A percentile compares a stretch with the other conserved stretches of the same genome.
These are phyloP conservation scores for Aureobasidium sp. DNA, from an alignment of 2,329 filamentous ascomycete genomes.

Conservation along the genomic window DNA sequence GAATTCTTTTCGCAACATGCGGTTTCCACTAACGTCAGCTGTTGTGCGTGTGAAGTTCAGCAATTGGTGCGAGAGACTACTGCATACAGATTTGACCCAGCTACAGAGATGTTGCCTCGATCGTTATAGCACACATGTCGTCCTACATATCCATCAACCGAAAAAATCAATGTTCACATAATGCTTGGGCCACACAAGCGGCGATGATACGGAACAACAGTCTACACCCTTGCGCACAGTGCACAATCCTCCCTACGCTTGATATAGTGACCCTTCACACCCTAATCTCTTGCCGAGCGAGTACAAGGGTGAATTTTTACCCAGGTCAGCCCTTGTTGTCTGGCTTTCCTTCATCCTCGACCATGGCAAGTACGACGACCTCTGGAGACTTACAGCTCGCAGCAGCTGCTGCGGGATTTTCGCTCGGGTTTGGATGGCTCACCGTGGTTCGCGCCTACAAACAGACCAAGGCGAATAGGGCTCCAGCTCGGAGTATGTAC, in stretches of 20 bases:
- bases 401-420: conserved; percentile 29
- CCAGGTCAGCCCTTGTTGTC: not conserved
- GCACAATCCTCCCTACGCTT: not conserved
- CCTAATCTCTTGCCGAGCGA: not conserved
- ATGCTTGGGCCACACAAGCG: not conserved
- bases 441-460: conserved; percentile 33
- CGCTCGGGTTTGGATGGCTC: conserved; percentile 38
- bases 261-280: not conserved
- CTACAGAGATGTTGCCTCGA: not conserved
- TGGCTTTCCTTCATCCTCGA: not conserved
- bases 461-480: conserved; percentile 26
- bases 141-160: no score
- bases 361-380: conserved; percentile 3
- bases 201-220: conserved; percentile 5
- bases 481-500: conserved; percentile 4
- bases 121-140: no score
- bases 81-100: not conserved
- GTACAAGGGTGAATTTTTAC: not conserved
- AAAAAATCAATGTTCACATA: no score
- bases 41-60: not conserved
- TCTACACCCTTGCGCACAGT: conserved; percentile 5
- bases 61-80: not conserved
- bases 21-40: no score
- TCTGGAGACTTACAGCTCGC: conserved; percentile 17
- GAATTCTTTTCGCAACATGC: not conserved